Percentiles rank a stretch among this genome's conserved stretches.
Conservation (phyloP, 345 rosid species). For the Populus nigra region DNA sequence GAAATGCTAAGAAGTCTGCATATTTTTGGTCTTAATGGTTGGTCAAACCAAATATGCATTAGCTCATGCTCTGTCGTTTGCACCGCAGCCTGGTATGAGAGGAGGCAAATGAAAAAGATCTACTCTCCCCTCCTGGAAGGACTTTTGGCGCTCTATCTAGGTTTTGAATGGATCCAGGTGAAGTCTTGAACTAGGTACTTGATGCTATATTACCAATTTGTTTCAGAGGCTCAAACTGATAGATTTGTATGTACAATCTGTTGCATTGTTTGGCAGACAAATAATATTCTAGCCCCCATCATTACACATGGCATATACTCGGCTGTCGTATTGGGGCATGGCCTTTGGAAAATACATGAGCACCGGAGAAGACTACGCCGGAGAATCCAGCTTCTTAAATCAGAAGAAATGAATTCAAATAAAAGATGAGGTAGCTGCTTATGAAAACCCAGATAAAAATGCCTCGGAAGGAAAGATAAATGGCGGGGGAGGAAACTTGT, state of each 20-base stretch:
- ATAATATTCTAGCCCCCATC: slow-evolving; percentile 82
- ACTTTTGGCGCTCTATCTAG: slow-evolving; percentile 80
- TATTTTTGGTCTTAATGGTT: neutral
- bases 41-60: neutral
- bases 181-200: neutral
- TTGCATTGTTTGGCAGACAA: slow-evolving; percentile 48
- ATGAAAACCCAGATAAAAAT: neutral
- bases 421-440: slow-evolving; percentile 15
- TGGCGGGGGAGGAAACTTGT: neutral
- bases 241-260: neutral
- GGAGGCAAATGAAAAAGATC: slow-evolving; percentile 94
- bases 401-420: slow-evolving; percentile 35
- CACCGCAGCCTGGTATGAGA: slow-evolving; percentile 91
- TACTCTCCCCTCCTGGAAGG: slow-evolving; percentile 97
- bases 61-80: neutral
- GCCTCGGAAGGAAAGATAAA: neutral
- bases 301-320: slow-evolving; percentile 92
- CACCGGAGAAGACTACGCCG: slow-evolving; percentile 69
- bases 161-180: slow-evolving; percentile 96
- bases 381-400: slow-evolving; percentile 61
- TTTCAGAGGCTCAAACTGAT: neutral
- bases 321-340: slow-evolving; percentile 75
- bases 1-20: neutral
- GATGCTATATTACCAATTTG: neutral
- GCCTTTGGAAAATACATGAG: slow-evolving; percentile 88